Conservation (phyloP, 139 green algal genomes). For the Chlamydomonas urium region DNA sequence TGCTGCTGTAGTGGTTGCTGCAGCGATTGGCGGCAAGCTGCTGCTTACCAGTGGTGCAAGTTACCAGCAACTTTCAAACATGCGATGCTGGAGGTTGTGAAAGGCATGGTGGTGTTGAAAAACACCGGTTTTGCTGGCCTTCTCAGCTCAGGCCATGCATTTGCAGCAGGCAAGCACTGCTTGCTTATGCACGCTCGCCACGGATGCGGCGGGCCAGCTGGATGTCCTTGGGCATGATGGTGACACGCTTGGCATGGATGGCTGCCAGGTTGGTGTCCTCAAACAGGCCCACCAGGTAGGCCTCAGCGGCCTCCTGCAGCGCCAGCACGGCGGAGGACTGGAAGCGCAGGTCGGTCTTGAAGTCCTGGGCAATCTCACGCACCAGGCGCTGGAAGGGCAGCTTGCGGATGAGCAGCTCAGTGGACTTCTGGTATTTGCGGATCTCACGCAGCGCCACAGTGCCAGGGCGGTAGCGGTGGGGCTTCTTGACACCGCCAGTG, state of each 20-base stretch:
- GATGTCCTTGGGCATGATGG: conserved; percentile 63
- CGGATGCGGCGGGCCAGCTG: conserved; percentile 50
- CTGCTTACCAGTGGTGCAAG: too few species aligned
- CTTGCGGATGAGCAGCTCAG: conserved; percentile 13
- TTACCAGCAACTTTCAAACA: too few species aligned
- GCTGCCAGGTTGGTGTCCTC: conserved; percentile 97
- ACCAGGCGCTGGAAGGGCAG: conserved; percentile 11
- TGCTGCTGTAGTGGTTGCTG: too few species aligned
- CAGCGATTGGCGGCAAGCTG: too few species aligned
- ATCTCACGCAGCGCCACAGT: conserved; percentile 85
- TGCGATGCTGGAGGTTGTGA: too few species aligned
- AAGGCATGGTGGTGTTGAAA: conserved; percentile 10
- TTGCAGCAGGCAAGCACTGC: neutral
- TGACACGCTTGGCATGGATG: conserved; percentile 91
- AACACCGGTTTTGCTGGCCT: conserved; percentile 11
- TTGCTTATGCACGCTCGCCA: conserved; percentile 19
- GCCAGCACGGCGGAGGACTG: conserved; percentile 89
- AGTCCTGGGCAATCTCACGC: conserved; percentile 3
- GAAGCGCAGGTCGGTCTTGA: conserved; percentile 60
- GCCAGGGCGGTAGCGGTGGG: conserved; percentile 83
- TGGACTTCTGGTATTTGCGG: conserved; percentile 11
- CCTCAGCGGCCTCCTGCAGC: conserved; percentile 94
- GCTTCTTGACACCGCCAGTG: conserved; percentile 89
- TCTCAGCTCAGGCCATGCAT: too few species aligned
- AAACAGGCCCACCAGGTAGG: conserved; percentile 95